Conservation (phyloP, 495 filamentous ascomycete species). For the Corynascus novoguineensis region DNA sequence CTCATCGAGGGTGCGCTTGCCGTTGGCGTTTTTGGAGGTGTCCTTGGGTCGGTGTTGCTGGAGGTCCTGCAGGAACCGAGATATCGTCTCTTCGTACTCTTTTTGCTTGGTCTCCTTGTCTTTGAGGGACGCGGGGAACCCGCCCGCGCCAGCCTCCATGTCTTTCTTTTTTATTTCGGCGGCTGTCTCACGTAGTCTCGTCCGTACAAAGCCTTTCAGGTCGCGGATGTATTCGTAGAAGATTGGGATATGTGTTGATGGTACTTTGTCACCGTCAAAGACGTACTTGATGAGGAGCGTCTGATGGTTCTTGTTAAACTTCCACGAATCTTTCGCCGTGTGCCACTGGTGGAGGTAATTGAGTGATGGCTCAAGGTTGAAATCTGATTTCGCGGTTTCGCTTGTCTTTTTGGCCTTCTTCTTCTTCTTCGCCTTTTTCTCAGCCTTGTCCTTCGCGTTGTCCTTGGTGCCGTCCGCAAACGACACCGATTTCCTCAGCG, state of each 20-base stretch:
- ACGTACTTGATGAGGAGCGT: constrained; percentile 74
- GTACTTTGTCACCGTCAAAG: constrained; percentile 61
- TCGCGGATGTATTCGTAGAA: constrained; percentile 68
- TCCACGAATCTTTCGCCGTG: constrained; percentile 63
- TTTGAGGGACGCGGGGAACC: constrained; percentile 37
- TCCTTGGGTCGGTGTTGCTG: constrained; percentile 18
- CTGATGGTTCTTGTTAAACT: constrained; percentile 90
- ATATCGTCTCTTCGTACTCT: constrained; percentile 53
- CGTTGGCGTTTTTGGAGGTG: constrained; percentile 21
- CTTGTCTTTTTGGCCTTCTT: constrained; percentile 36
- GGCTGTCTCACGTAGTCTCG: constrained; percentile 58
- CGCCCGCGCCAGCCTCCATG: constrained; percentile 40
- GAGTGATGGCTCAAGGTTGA: constrained; percentile 56
- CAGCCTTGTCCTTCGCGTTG: constrained; percentile 41
- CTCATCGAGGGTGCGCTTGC: constrained; percentile 41
- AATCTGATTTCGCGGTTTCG: constrained; percentile 28
- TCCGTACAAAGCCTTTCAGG: constrained; percentile 59
- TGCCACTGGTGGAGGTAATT: constrained; percentile 68
- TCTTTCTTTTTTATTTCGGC: constrained; percentile 48
- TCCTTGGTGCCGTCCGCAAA: constrained; percentile 67
- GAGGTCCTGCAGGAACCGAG: constrained; percentile 35
- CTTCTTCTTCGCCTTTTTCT: constrained; percentile 31
- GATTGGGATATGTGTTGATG: constrained; percentile 55
- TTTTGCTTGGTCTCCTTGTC: constrained; percentile 41
- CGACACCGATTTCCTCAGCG: constrained; percentile 62